A percentile compares a stretch with the other conserved stretches of the same genome.
Evolutionary conservation across 441 rosid genomes (phyloP).

Genomic region (Euphorbia corollata): DNA sequence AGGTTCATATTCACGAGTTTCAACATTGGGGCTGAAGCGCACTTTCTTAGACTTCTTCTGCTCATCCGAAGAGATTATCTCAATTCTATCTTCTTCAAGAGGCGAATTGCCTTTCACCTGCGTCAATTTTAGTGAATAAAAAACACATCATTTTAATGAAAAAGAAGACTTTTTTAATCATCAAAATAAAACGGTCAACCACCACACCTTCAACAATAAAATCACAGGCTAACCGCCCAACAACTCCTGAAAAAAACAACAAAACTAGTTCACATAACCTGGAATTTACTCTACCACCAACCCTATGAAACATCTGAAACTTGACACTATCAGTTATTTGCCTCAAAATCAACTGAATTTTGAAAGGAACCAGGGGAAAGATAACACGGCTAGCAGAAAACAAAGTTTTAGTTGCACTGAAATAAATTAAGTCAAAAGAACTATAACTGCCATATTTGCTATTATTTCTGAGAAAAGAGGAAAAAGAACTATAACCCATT

Average conservation of each 20-base stretch:
- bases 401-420: not conserved
- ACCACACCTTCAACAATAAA: no score
- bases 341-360: no score
- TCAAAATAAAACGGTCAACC: no score
- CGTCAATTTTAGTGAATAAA: not conserved
- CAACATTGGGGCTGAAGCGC: constrained; percentile 46
- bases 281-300: no score
- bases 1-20: constrained; percentile 36
- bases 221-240: no score
- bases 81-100: constrained; percentile 15
- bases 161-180: no score
- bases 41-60: constrained; percentile 39
- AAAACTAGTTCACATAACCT: no score
- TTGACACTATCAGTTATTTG: no score
- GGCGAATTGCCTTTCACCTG: constrained; percentile 18
- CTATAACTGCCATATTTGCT: not conserved
- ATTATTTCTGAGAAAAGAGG: not conserved
- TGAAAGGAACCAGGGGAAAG: no score
- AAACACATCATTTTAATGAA: no score
- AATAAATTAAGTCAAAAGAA: not conserved
- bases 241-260: no score
- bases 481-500: not conserved
- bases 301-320: no score
- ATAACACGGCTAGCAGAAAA: not conserved
- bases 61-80: constrained; percentile 9